Conservation (phyloP, 2,329 filamentous ascomycete genomes). For the Amauroascus verrucosus region DNA sequence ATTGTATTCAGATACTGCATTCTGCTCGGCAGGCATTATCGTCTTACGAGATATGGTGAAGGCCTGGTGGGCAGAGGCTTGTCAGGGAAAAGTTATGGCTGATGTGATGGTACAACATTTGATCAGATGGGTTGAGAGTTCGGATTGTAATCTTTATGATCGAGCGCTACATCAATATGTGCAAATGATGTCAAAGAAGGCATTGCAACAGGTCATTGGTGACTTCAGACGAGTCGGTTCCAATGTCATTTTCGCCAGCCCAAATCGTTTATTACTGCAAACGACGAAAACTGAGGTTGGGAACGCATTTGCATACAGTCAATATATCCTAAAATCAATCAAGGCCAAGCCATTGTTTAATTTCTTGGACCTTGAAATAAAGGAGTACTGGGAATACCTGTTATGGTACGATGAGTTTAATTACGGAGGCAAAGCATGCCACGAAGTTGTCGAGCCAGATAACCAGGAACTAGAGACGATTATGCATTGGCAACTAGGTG, state of each 20-base stretch:
- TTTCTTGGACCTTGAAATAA: slow-evolving; percentile 93
- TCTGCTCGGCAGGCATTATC: slow-evolving; percentile 79
- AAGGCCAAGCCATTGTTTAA: slow-evolving; percentile 91
- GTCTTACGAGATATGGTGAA: slow-evolving; percentile 98
- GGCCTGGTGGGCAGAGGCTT: slow-evolving; percentile 94
- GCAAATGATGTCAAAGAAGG: slow-evolving; percentile 96
- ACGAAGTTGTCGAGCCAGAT: slow-evolving; percentile 64
- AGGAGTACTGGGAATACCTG: slow-evolving; percentile 98
- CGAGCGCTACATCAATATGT: slow-evolving; percentile 91
- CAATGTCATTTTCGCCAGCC: slow-evolving; percentile 87
- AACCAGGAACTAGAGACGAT: slow-evolving; percentile 77
- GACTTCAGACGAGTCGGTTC: slow-evolving; percentile 94
- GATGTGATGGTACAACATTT: slow-evolving; percentile 96
- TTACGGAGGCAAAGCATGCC: slow-evolving; percentile 88
- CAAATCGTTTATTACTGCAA: slow-evolving; percentile 80
- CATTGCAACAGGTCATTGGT: slow-evolving; percentile 90
- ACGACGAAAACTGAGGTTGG: slow-evolving; percentile 95
- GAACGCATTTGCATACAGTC: slow-evolving; percentile 90
- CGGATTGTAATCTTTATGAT: slow-evolving; percentile 91
- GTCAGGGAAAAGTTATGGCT: slow-evolving; percentile 81
- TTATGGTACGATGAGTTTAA: slow-evolving; percentile 99
- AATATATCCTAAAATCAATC: slow-evolving; percentile 97
- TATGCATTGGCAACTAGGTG: slow-evolving; percentile 97
- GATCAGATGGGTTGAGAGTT: slow-evolving; percentile 91
- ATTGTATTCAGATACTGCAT: slow-evolving; percentile 77